Evolutionary conservation across 2,329 filamentous ascomycete species (phyloP), one percentile per base, ranked within the genome.

Genomic region (Gyromitra esculenta): DNA sequence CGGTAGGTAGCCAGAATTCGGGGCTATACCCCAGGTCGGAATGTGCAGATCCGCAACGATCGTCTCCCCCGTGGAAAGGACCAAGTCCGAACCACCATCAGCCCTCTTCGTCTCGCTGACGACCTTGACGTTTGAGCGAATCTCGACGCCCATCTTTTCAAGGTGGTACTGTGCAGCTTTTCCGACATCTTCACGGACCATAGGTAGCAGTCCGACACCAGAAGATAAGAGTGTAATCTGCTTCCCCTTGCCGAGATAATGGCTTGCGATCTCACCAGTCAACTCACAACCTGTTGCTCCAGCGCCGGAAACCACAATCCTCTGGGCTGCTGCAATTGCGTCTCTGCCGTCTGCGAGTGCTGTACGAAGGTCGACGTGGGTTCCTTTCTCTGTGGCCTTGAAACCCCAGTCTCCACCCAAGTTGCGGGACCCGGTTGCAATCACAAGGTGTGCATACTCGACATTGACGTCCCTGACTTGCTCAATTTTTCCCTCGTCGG

Each of bases 341-440:
- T 81, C 48, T 31, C 84, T 84, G 45, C 85, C 79, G 18, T 78
- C 68, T 37, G 83, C 82, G 2, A 88, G 79, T 21, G 81, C 82
- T 0, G 82, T 81, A 68, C 84, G 84, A 37, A 86, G 87, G 71
- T 84, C 80, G 69, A 85, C 83, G 21, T 81, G 82, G 81, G 89
- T 89, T 82, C 86, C 89, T 0, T 88, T 87, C 1, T 31, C 69
- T 1, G 45, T 39, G 7, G 37, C 21, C 43, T 78, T 79, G 45
- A 76, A 76, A 31, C 70, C 75, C 75, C 72, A 74, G 35, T 48
- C 56, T 7, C 81, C 82, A 3, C 83, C 84, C 25, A 80, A 82
- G 41, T 84, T 83, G 37, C 83, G 82, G 1, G 86, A 82, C 6
- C 88, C 88, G 1, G 88, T 90, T 8, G 88, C 87, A 56, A 90